Conservation (phyloP, 2,329 filamentous ascomycete species). For the Cercospora zeae-maydis region DNA sequence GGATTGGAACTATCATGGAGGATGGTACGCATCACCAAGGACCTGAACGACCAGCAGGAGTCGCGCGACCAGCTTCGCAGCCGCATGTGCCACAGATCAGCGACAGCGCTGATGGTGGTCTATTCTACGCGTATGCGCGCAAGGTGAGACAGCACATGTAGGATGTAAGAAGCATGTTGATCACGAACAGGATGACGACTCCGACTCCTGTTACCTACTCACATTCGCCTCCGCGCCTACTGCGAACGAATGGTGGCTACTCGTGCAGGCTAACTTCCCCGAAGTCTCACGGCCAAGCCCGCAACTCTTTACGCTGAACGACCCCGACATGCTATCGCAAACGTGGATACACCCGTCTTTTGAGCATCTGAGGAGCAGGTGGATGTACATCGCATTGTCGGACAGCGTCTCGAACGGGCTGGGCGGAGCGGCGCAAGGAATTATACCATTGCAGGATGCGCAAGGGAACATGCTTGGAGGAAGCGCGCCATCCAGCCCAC, state of each 20-base stretch:
- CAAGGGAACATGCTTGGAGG: conserved; percentile 26
- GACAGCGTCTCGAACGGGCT: conserved; percentile 19
- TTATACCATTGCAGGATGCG: conserved; percentile 33
- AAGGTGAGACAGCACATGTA: conserved; percentile 15
- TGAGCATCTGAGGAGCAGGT: conserved; percentile 33
- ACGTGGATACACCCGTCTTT: conserved; percentile 32
- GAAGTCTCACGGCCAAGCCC: conserved; percentile 30
- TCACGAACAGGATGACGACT: conserved; percentile 23
- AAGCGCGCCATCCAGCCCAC: conserved; percentile 20
- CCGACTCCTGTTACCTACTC: conserved; percentile 33
- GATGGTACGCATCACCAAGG: neutral
- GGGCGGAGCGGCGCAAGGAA: conserved; percentile 28
- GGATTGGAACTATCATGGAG: conserved; percentile 13
- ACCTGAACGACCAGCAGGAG: conserved; percentile 12
- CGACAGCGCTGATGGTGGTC: conserved; percentile 20
- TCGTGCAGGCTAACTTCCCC: conserved; percentile 33
- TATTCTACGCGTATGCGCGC: conserved; percentile 33
- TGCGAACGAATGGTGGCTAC: conserved; percentile 35
- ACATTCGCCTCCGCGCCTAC: conserved; percentile 33
- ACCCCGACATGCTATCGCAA: conserved; percentile 28
- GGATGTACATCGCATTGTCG: conserved; percentile 33
- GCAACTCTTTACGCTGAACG: conserved; percentile 35
- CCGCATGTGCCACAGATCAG: conserved; percentile 7
- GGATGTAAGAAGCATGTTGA: neutral
- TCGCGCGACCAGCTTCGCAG: conserved; percentile 13